Base-by-base conservation (phyloP, 148 eudicot species). In the Salicornia ramosissima region DNA sequence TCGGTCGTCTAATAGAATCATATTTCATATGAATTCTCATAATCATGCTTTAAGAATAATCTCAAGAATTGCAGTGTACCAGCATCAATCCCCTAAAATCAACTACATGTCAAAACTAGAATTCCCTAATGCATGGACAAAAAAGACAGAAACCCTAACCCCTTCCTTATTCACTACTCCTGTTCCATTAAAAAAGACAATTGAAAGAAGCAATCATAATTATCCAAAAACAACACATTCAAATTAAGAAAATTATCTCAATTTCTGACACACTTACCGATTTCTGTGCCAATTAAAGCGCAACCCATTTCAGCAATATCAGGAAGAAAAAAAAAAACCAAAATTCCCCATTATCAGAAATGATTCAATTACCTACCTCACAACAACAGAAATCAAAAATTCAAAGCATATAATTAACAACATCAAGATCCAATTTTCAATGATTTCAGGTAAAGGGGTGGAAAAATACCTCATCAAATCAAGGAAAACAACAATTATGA, bases 391-490 rank as follows among this genome's bases (percentile, higher is more conserved):
- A 34, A 74, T 12, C 58, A n/a, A 19, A 54, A 56, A 55, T 56
- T 43, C 36, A 36, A 36, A 36, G 4, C n/a, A 47, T 7, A 56
- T 2, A 58, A 25, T 28, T 21, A 31, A 61, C 29, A n/a, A 21
- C 5, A 71, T 34, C 67, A 75, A 69, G 79, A 75, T 75, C 79
- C 67, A 70, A 64, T 30, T 70, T 63, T 18, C n/a, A 53, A 18
- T 1, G 21, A 3, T 34, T 39, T 28, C 45, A 61, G 18, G 14
- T 14, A 33, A 40, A 46, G 1, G 67, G 45, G 31, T 47, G 40
- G 8, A 43, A 65, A 26, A 5, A 29, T 30, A 19, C 14, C 77
- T 1, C 19, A 39, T 18, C 16, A 19, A 9, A 36, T 10, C 6
- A 13, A 56, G 13, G 29, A n/a, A 60, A 30, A n/a, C 58, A 46